Conservation (phyloP, 306 rosid species). For the Gillenia trifoliata region DNA sequence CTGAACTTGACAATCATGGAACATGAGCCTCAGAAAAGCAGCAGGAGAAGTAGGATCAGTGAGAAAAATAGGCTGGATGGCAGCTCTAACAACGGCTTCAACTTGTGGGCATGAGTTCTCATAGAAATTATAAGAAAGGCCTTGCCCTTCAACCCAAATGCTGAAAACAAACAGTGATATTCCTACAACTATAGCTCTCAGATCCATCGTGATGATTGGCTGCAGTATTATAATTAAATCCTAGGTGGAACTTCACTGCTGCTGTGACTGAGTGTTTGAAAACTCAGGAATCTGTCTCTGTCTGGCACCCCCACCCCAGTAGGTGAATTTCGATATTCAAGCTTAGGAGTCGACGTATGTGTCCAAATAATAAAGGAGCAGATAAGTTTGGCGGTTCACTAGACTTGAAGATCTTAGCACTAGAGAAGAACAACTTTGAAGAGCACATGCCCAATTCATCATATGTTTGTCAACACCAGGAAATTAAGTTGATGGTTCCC, state of each 20-base stretch:
- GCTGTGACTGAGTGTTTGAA: not conserved
- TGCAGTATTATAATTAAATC: not conserved
- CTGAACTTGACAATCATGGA: constrained; percentile 41
- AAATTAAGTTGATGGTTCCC: not conserved
- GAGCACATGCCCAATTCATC: not conserved
- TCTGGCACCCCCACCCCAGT: not conserved
- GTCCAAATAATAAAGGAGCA: not conserved
- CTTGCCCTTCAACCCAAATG: constrained; percentile 12
- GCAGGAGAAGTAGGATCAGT: constrained; percentile 29
- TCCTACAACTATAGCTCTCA: not conserved
- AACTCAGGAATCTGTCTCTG: not conserved
- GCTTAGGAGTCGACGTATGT: not conserved
- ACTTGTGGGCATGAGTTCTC: constrained; percentile 29
- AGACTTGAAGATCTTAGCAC: not conserved
- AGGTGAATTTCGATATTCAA: not conserved
- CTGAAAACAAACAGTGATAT: constrained; percentile 4
- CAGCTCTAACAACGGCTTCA: constrained; percentile 19
- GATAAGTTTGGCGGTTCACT: not conserved
- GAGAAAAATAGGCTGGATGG: constrained; percentile 12
- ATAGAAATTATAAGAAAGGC: constrained; percentile 26
- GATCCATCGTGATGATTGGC: constrained; percentile 12
- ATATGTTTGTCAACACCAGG: not conserved
- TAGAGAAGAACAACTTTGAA: not conserved
- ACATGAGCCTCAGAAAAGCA: constrained; percentile 39
- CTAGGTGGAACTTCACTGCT: not conserved